Evolutionary conservation across 176 grass and related monocot genomes (phyloP).

Genomic region (Eragrostis curvula): DNA sequence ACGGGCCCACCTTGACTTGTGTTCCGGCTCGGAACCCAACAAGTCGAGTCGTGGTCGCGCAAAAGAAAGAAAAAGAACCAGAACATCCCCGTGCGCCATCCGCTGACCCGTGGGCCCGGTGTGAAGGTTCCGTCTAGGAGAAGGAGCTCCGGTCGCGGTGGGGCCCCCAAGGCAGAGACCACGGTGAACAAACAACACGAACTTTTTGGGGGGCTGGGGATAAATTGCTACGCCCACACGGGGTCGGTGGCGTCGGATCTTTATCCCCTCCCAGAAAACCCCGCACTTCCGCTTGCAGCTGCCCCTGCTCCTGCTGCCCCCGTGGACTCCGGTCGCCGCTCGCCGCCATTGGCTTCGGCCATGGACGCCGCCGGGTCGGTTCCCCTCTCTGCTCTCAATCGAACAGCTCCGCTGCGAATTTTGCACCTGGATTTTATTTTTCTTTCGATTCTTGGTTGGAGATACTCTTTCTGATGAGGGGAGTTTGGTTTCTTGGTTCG

Average conservation of each 20-base stretch:
- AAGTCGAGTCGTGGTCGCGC: slow-evolving; percentile 14
- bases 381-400: background rate
- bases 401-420: background rate
- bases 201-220: background rate
- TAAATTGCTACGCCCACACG: slow-evolving; percentile 28
- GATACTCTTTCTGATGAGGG: background rate
- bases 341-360: slow-evolving; percentile 21
- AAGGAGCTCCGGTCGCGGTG: background rate
- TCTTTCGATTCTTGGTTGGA: background rate
- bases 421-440: background rate
- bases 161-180: background rate
- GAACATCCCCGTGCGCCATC: background rate
- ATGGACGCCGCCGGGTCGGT: slow-evolving; percentile 50
- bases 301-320: background rate
- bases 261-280: background rate
- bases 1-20: background rate
- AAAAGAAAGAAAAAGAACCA: background rate
- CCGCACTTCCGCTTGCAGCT: background rate
- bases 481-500: slow-evolving; percentile 15
- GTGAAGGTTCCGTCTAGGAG: background rate
- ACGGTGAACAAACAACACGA: background rate
- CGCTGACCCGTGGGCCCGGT: background rate
- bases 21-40: no score
- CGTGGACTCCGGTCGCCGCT: background rate
- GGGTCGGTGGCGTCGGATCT: background rate